phyloP scores from a whole-genome alignment of 129 eudicot genomes.

The Rutidosis leptorrhynchoides region DNA sequence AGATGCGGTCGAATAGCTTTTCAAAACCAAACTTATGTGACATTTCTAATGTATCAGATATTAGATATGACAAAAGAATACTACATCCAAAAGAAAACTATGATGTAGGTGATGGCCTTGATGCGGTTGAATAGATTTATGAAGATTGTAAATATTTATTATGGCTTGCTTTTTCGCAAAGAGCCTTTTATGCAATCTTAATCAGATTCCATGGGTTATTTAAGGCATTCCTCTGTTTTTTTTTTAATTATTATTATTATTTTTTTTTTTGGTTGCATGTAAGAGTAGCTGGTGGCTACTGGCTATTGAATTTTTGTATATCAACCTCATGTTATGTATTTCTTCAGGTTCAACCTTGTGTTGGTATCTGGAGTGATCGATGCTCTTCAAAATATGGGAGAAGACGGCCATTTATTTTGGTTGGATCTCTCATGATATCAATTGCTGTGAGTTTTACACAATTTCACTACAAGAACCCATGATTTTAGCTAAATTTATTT shows the following conservation, averaged over 20 bases:
- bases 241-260: too few species aligned
- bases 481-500: background rate
- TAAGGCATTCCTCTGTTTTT: background rate
- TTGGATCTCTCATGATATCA: slow-evolving; percentile 89
- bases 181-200: background rate
- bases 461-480: slow-evolving; percentile 14
- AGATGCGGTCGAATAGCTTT: background rate
- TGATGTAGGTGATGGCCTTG: background rate
- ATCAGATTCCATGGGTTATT: background rate
- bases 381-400: slow-evolving; percentile 94
- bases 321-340: background rate
- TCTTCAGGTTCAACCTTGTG: slow-evolving; percentile 97
- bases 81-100: too few species aligned
- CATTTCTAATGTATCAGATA: background rate
- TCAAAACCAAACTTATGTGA: background rate
- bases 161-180: background rate
- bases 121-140: background rate
- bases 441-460: slow-evolving; percentile 59
- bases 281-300: slow-evolving; percentile 7
- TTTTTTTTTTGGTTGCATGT: background rate
- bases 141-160: too few species aligned
- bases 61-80: too few species aligned
- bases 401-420: slow-evolving; percentile 85
- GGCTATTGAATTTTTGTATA: background rate
- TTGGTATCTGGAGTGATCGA: slow-evolving; percentile 98